Conservation (phyloP, 345 rosid genomes). For the Rhodamnia rubescens region DNA sequence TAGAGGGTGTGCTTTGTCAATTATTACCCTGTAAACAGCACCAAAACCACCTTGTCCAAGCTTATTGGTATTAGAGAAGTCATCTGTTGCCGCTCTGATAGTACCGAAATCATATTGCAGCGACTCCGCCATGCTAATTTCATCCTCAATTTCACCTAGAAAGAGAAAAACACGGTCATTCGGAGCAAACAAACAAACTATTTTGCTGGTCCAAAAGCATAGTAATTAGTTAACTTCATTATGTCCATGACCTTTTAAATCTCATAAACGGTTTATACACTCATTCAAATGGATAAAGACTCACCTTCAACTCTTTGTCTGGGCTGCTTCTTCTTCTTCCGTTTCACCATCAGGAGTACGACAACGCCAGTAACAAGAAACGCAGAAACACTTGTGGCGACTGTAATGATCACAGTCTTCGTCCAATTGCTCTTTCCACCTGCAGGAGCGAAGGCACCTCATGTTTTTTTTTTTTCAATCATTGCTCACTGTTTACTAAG, state of each 20-base stretch:
- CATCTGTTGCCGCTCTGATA: conserved; percentile 2
- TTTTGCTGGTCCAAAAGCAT: too few species aligned
- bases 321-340: background rate
- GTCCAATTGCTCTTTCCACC: background rate
- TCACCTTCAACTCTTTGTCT: background rate
- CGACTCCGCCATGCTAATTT: conserved; percentile 1
- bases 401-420: background rate
- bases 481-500: too few species aligned
- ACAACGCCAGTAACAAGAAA: conserved; percentile 14
- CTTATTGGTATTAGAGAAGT: background rate
- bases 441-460: background rate
- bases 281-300: background rate
- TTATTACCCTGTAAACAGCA: too few species aligned
- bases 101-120: conserved; percentile 7
- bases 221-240: background rate
- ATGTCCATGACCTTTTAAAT: too few species aligned
- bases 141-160: background rate
- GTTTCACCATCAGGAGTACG: conserved; percentile 5
- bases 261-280: background rate
- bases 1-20: too few species aligned
- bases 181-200: background rate
- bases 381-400: conserved; percentile 5
- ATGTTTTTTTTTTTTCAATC: too few species aligned
- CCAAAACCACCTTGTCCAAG: too few species aligned
- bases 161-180: background rate